These are phyloP conservation scores for Candida tallmaniae DNA, from an alignment of 805 yeast genomes.

Conservation along the genomic window DNA sequence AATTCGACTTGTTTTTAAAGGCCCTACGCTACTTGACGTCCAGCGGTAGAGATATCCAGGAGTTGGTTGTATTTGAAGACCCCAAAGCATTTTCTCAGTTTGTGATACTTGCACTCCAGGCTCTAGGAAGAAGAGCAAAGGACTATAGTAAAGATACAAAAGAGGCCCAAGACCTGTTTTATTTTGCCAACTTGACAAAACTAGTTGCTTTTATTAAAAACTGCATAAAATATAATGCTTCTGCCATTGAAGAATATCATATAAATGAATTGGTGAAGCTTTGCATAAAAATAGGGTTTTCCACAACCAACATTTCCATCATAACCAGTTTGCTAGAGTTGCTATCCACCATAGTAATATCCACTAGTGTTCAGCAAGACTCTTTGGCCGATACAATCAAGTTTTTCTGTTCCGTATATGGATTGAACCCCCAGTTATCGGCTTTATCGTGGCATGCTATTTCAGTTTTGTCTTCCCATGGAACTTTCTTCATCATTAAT, in stretches of 20 bases:
- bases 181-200: constrained; percentile 12
- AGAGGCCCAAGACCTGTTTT: constrained; percentile 12
- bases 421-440: constrained; percentile 30
- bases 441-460: constrained; percentile 37
- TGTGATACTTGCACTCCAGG: constrained; percentile 10
- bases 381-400: constrained; percentile 34
- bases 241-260: constrained; percentile 37
- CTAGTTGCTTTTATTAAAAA: constrained; percentile 34
- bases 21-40: constrained; percentile 47
- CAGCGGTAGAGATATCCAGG: constrained; percentile 51
- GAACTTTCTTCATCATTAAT: constrained; percentile 20
- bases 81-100: constrained; percentile 19
- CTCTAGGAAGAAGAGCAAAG: constrained; percentile 10
- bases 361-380: constrained; percentile 43
- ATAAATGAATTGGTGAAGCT: constrained; percentile 26
- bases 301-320: constrained; percentile 34
- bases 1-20: constrained; percentile 45
- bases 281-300: constrained; percentile 33
- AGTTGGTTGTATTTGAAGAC: constrained; percentile 43
- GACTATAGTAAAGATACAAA: constrained; percentile 3
- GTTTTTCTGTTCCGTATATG: constrained; percentile 43
- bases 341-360: constrained; percentile 41
- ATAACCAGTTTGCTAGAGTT: constrained; percentile 35
- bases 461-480: constrained; percentile 31
- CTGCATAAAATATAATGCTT: constrained; percentile 46